Evolutionary conservation across 331 rosid species (phyloP).

Genomic region (Quercus tomentella): DNA sequence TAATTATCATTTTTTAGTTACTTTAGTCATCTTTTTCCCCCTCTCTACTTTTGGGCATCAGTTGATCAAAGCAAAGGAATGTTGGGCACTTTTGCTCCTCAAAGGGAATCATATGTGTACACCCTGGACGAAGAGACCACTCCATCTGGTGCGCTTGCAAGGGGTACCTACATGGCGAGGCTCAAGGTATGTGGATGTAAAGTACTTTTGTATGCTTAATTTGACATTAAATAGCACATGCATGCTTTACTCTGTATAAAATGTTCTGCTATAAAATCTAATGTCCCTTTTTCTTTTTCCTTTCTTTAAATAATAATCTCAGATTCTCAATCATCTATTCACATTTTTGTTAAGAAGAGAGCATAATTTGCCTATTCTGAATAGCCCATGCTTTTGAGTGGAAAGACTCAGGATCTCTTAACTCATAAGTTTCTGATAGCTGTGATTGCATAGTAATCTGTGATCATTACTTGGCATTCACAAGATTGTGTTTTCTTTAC

Average conservation of each 20-base stretch:
- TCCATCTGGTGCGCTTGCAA: constrained; percentile 83
- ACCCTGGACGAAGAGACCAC: constrained; percentile 86
- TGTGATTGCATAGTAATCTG: background rate
- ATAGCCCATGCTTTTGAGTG: background rate
- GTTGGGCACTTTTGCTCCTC: constrained; percentile 96
- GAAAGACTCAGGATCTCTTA: background rate
- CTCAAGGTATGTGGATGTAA: constrained; percentile 44
- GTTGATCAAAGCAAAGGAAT: constrained; percentile 87
- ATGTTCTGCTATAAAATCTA: background rate
- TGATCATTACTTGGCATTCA: background rate
- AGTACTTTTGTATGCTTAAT: background rate
- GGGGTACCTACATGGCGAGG: constrained; percentile 83
- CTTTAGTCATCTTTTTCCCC: background rate
- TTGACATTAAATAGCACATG: constrained; percentile 2
- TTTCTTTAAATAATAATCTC: background rate
- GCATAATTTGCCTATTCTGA: background rate
- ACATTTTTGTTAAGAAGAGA: background rate
- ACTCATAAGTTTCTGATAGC: background rate
- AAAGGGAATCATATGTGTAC: constrained; percentile 57
- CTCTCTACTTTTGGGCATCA: constrained; percentile 17
- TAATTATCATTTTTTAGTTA: background rate
- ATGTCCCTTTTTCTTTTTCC: background rate
- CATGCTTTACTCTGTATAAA: background rate
- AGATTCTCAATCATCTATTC: background rate
- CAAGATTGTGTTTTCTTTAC: background rate